Conservation (phyloP, 2,329 filamentous ascomycete species). For the Fusarium tuaranense region DNA sequence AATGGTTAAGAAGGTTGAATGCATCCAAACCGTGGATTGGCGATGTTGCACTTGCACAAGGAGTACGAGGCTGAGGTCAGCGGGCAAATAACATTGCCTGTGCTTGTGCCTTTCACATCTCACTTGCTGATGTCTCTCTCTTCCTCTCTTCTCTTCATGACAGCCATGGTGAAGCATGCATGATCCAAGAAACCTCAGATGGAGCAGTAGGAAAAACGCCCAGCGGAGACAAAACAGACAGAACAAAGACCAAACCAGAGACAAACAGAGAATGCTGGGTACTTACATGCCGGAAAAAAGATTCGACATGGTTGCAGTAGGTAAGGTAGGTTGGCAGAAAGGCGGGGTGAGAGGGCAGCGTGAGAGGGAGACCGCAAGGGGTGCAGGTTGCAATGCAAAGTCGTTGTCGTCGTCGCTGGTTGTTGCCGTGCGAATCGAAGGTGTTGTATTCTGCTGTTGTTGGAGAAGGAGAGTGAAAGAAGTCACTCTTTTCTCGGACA, state of each 20-base stretch:
- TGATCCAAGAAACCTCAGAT: not conserved
- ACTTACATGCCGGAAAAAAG: conserved; percentile 73
- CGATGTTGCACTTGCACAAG: conserved; percentile 31
- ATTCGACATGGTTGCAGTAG: conserved; percentile 63
- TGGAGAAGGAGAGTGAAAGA: not conserved
- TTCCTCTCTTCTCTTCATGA: conserved; percentile 1
- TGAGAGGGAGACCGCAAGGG: conserved; percentile 35
- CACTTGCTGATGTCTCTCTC: not conserved
- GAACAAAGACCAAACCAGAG: not conserved
- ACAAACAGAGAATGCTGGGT: conserved; percentile 25
- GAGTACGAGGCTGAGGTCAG: conserved; percentile 7
- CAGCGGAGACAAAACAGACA: not conserved
- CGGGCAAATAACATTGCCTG: not conserved
- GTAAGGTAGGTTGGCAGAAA: conserved; percentile 11
- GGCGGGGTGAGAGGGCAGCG: conserved; percentile 37
- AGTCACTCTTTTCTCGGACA: conserved; percentile 5
- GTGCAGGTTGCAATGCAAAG: conserved; percentile 20
- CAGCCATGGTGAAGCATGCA: not conserved
- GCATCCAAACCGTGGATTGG: conserved; percentile 12
- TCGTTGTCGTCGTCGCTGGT: not conserved
- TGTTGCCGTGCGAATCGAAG: conserved; percentile 10
- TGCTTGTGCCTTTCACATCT: not conserved
- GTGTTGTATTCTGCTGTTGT: not conserved
- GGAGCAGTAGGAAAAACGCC: not conserved
- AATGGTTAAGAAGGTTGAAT: conserved; percentile 1